phyloP scores from a whole-genome alignment of 495 filamentous ascomycete genomes.

The Annulohypoxylon nitens region DNA sequence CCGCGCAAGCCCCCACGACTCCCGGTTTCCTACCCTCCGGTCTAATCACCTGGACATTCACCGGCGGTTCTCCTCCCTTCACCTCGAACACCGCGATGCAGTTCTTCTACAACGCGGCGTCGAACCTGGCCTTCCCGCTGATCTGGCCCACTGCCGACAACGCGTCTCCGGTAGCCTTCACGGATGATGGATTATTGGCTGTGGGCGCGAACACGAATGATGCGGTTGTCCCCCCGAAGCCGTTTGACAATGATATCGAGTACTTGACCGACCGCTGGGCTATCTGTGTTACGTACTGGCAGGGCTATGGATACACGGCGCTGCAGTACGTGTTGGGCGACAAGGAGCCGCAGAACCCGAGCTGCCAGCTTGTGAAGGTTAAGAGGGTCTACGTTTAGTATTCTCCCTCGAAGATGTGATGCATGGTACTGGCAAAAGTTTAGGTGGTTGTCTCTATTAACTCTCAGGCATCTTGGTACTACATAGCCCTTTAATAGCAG shows the following conservation, averaged over 20 bases:
- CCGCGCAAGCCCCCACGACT: slow-evolving; percentile 19
- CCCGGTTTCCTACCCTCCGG: slow-evolving; percentile 28
- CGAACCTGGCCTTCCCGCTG: slow-evolving; percentile 44
- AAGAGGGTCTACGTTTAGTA: slow-evolving; percentile 34
- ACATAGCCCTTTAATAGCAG: neutral
- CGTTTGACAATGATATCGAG: slow-evolving; percentile 31
- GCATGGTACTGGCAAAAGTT: neutral
- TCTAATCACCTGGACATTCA: slow-evolving; percentile 40
- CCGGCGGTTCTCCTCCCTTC: slow-evolving; percentile 29
- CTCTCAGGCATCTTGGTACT: neutral
- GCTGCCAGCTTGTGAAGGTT: slow-evolving; percentile 37
- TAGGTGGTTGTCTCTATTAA: neutral
- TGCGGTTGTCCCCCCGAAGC: slow-evolving; percentile 32
- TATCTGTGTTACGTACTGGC: slow-evolving; percentile 42
- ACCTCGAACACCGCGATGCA: slow-evolving; percentile 34
- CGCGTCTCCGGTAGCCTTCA: slow-evolving; percentile 33
- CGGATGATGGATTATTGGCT: slow-evolving; percentile 22
- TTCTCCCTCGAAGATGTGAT: neutral
- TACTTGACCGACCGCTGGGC: slow-evolving; percentile 41
- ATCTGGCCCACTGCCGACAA: slow-evolving; percentile 26
- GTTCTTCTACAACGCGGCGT: slow-evolving; percentile 39
- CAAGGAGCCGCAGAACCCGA: slow-evolving; percentile 40
- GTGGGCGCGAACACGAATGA: slow-evolving; percentile 35
- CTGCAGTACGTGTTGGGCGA: slow-evolving; percentile 39
- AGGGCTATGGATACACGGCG: slow-evolving; percentile 39